phyloP scores from a whole-genome alignment of 371 early-diverging fungal species.

The Saksenaea oblongispora region DNA sequence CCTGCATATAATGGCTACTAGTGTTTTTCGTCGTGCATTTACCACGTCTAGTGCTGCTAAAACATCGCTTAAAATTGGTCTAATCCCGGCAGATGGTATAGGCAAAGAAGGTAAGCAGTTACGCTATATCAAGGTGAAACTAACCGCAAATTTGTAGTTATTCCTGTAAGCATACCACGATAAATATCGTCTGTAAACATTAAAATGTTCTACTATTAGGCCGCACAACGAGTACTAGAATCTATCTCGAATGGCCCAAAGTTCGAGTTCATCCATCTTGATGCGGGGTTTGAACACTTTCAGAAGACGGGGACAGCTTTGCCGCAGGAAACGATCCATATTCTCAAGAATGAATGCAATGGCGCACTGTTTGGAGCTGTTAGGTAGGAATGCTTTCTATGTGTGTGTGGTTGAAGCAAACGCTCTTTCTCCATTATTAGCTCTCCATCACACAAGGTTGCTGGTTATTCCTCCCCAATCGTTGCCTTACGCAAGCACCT shows the following conservation, averaged over 20 bases:
- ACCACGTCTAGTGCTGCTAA: slow-evolving; percentile 44
- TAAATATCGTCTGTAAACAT: too few relatives aligned
- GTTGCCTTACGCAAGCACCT: slow-evolving; percentile 90
- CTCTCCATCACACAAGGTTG: slow-evolving; percentile 96
- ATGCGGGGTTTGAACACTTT: slow-evolving; percentile 95
- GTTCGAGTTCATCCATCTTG: slow-evolving; percentile 80
- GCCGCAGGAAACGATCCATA: slow-evolving; percentile 81
- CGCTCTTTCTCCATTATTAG: slow-evolving; percentile 34
- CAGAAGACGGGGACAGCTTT: slow-evolving; percentile 89
- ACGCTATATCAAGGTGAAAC: not conserved
- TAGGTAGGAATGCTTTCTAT: slow-evolving; percentile 53
- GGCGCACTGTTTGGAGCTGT: slow-evolving; percentile 98
- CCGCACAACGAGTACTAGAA: slow-evolving; percentile 86
- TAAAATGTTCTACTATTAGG: slow-evolving; percentile 52
- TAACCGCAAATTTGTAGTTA: slow-evolving; percentile 9
- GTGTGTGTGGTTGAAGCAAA: not conserved
- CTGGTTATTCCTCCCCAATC: slow-evolving; percentile 95
- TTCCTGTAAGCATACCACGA: slow-evolving; percentile 18
- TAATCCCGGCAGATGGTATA: slow-evolving; percentile 96
- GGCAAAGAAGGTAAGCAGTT: slow-evolving; percentile 74
- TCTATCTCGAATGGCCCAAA: slow-evolving; percentile 62
- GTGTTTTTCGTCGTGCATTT: slow-evolving; percentile 55
- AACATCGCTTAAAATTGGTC: slow-evolving; percentile 77
- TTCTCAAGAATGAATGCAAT: slow-evolving; percentile 77
- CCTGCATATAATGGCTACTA: slow-evolving; percentile 35